Base-by-base conservation (phyloP, 768 basidiomycete species). In the Amylocystis lapponica region DNA sequence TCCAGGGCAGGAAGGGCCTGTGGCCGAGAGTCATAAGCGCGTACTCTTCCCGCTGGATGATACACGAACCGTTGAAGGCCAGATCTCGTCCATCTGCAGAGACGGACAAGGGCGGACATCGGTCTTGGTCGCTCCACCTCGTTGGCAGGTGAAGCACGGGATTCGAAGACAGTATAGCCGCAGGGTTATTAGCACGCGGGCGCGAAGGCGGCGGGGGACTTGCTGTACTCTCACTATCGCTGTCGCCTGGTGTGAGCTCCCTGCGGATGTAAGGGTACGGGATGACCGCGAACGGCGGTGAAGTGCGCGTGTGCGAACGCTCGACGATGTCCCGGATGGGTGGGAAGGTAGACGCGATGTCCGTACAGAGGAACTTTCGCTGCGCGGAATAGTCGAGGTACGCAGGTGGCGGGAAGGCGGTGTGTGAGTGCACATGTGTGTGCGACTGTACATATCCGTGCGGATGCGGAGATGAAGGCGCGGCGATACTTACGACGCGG, bases 371-470 rank as follows among this genome's bases (percentile, higher is more conserved):
- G 40, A 85, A 61, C 52, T 88, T 69, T 42, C 83, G 79, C 43
- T 91, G 65, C 1, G 84, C 76, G 2, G 86, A 86, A 60, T 86
- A 72, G 32, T 86, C 83, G 42, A 91, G 72, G 61, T 91, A 91
- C 1, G 78, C 64, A 1, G 88, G 88, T 16, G 80, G 76, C 36
- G 76, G 66, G 61, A 83, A 90, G 67, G 64, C 58, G 27, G n/a
- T 46, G 39, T 51, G 54, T 41, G 38, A n/a, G n/a, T n/a, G n/a
- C n/a, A n/a, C n/a, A n/a, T n/a, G n/a, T n/a, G n/a, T n/a, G n/a
- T n/a, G n/a, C n/a, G n/a, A n/a, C 41, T 41, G 40, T 32, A 7
- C 29, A 14, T 37, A 22, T 22, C 8, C 21, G 17, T 17, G 13
- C 6, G 36, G 20, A 17, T 6, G 10, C 13, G 36, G 21, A 26